Percentiles rank a stretch among this genome's conserved stretches.
Evolutionary conservation across 2,329 filamentous ascomycete species (phyloP).

Genomic region (Lachnellula hyalina): DNA sequence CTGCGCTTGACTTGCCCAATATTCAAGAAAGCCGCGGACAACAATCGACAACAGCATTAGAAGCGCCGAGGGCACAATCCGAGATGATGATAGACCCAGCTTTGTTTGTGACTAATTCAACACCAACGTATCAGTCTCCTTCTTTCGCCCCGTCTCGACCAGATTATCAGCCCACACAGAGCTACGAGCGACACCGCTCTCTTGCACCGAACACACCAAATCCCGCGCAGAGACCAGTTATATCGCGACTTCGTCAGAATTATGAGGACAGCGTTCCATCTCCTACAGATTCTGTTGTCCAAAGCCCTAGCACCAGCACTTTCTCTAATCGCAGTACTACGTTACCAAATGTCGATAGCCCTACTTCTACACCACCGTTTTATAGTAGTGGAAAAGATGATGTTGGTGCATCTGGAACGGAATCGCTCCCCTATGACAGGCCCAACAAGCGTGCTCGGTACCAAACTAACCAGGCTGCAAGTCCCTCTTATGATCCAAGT

Average conservation of each 20-base stretch:
- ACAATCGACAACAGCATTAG: not conserved
- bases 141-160: slow-evolving; percentile 2
- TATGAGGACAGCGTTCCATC: slow-evolving; percentile 15
- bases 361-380: slow-evolving; percentile 13
- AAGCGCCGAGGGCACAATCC: not conserved
- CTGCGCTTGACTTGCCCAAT: not conserved
- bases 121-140: slow-evolving; percentile 6
- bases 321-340: slow-evolving; percentile 11
- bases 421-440: slow-evolving; percentile 8
- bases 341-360: slow-evolving; percentile 13
- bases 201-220: slow-evolving; percentile 6
- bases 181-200: slow-evolving; percentile 22
- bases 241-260: slow-evolving; percentile 12
- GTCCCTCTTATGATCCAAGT: slow-evolving; percentile 4
- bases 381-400: slow-evolving; percentile 9
- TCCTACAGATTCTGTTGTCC: slow-evolving; percentile 22
- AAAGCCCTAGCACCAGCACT: slow-evolving; percentile 12
- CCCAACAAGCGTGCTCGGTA: slow-evolving; percentile 22
- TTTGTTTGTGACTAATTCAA: slow-evolving; percentile 8
- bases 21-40: not conserved
- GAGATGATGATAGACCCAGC: slow-evolving; percentile 19
- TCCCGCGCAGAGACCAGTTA: not conserved
- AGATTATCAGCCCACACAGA: slow-evolving; percentile 17
- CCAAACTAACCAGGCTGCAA: slow-evolving; percentile 6
- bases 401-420: not conserved